phyloP scores from a whole-genome alignment of 129 eudicot genomes.

The Ambrosia artemisiifolia region DNA sequence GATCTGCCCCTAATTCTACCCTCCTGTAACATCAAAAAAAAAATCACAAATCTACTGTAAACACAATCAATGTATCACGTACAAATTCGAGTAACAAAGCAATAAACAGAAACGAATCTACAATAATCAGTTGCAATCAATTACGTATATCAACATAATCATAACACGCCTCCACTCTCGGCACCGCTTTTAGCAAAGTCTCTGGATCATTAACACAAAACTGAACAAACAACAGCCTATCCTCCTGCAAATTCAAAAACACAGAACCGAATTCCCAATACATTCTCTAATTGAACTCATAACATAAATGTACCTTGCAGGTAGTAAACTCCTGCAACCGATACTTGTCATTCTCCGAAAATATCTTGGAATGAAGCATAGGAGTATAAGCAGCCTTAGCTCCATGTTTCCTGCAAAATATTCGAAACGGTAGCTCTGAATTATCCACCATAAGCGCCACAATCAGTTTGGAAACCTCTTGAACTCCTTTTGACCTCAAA shows the following conservation, averaged over 20 bases:
- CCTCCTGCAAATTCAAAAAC: slow-evolving; percentile 54
- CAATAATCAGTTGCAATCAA: no score
- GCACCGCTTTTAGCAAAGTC: slow-evolving; percentile 74
- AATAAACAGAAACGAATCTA: no score
- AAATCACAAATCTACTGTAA: no score
- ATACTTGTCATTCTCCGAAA: slow-evolving; percentile 64
- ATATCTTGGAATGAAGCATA: slow-evolving; percentile 77
- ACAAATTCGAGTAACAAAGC: no score
- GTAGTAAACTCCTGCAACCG: slow-evolving; percentile 73
- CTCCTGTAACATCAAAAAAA: no score
- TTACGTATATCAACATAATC: slow-evolving; percentile 94
- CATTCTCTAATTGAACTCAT: neutral
- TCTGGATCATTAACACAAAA: slow-evolving; percentile 93
- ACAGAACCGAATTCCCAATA: neutral
- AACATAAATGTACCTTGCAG: slow-evolving; percentile 56
- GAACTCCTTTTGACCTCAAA: no score
- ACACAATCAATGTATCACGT: no score
- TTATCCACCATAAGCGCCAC: slow-evolving; percentile 96
- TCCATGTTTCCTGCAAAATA: slow-evolving; percentile 80
- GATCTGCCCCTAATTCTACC: no score
- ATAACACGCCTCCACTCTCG: slow-evolving; percentile 69
- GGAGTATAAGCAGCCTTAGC: slow-evolving; percentile 94
- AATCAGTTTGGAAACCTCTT: slow-evolving; percentile 57
- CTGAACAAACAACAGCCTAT: slow-evolving; percentile 85
- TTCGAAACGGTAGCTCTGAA: slow-evolving; percentile 87